phyloP scores from a whole-genome alignment of 495 filamentous ascomycete genomes.

The Cladorrhinum samala region DNA sequence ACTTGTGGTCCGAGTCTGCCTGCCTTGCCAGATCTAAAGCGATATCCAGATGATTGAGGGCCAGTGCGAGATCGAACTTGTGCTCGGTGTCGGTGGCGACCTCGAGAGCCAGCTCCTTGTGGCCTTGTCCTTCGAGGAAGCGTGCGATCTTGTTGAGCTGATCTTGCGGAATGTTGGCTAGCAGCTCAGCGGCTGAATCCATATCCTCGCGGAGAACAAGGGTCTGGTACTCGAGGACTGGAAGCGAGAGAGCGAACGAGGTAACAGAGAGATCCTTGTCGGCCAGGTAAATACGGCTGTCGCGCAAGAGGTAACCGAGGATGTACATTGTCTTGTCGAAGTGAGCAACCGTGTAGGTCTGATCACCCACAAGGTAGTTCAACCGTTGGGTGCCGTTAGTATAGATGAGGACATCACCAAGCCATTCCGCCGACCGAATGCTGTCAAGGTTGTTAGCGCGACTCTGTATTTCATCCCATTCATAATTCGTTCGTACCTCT shows the following conservation, averaged over 20 bases:
- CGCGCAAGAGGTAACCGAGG: slow-evolving; percentile 89
- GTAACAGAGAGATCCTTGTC: slow-evolving; percentile 92
- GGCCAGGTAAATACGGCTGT: slow-evolving; percentile 85
- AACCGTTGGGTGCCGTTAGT: slow-evolving; percentile 93
- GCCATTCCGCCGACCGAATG: slow-evolving; percentile 93
- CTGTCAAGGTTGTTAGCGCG: slow-evolving; percentile 34
- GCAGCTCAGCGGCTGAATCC: slow-evolving; percentile 80
- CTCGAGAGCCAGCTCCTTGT: slow-evolving; percentile 90
- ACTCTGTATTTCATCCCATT: background rate
- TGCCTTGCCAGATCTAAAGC: slow-evolving; percentile 78
- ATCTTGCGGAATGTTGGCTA: slow-evolving; percentile 74
- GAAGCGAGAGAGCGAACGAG: slow-evolving; percentile 84
- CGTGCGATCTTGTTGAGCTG: slow-evolving; percentile 96
- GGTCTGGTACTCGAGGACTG: slow-evolving; percentile 97
- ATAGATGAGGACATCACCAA: slow-evolving; percentile 98
- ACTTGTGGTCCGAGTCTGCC: slow-evolving; percentile 89
- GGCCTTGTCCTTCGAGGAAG: slow-evolving; percentile 95
- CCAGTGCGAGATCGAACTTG: slow-evolving; percentile 87
- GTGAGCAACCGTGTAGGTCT: slow-evolving; percentile 97
- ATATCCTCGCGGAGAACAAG: slow-evolving; percentile 92
- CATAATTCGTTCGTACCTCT: slow-evolving; percentile 49
- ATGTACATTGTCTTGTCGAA: slow-evolving; percentile 94
- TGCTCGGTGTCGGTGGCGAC: slow-evolving; percentile 96
- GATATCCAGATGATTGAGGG: slow-evolving; percentile 74
- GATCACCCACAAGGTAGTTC: slow-evolving; percentile 97